Evolutionary conservation across 2,329 filamentous ascomycete genomes (phyloP).

Genomic region (Ophiostoma populinum): DNA sequence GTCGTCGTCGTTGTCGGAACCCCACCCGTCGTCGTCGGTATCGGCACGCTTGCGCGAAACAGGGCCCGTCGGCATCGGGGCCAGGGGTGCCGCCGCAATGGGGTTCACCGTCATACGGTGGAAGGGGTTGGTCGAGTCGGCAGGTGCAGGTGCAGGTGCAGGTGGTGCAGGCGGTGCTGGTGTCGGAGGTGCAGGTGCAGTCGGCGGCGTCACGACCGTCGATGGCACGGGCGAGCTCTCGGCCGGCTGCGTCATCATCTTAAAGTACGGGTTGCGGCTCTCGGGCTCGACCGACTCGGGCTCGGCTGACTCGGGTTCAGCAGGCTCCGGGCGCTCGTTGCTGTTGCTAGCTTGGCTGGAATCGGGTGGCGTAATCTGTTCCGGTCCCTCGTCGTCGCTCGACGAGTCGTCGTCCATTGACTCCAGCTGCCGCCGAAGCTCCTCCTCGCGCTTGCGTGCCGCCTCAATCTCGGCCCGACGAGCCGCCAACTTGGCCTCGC

Average conservation of each 20-base stretch:
- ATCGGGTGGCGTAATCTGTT: constrained; percentile 45
- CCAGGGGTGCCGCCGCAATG: constrained; percentile 26
- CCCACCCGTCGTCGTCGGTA: constrained; percentile 57
- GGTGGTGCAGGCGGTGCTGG: not conserved
- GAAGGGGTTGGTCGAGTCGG: constrained; percentile 83
- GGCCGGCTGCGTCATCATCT: constrained; percentile 59
- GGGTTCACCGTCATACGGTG: constrained; percentile 61
- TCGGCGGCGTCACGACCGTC: constrained; percentile 12
- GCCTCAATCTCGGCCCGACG: constrained; percentile 86
- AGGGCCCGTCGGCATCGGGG: constrained; percentile 28
- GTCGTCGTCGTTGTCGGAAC: constrained; percentile 48
- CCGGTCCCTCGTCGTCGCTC: constrained; percentile 62
- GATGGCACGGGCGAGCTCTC: constrained; percentile 27
- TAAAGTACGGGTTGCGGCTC: constrained; percentile 90
- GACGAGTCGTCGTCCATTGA: constrained; percentile 44
- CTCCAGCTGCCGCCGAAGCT: constrained; percentile 76
- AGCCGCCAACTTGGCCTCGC: constrained; percentile 67
- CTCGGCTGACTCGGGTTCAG: constrained; percentile 27
- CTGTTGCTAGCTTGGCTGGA: constrained; percentile 39
- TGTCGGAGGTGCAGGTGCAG: constrained; percentile 24
- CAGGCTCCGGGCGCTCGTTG: constrained; percentile 33
- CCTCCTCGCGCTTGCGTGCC: constrained; percentile 74
- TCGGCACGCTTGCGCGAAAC: constrained; percentile 36
- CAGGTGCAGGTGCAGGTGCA: constrained; percentile 27
- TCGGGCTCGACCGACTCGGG: constrained; percentile 41